Conservation (phyloP, 441 rosid species). For the Daphne laureola region DNA sequence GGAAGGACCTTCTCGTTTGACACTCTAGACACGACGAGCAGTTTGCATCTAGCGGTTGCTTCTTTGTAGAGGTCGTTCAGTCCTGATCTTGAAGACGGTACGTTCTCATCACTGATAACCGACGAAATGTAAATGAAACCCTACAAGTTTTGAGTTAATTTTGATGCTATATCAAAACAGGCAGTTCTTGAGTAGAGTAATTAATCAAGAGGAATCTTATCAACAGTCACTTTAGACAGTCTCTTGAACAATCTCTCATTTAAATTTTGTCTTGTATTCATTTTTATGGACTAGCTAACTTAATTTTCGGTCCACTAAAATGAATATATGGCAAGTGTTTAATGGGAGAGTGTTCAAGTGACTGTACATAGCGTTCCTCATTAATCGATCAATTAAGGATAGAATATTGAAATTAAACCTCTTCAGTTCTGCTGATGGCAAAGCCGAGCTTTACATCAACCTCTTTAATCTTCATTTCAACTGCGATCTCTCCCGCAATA, state of each 20-base stretch:
- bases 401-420: constrained; percentile 35
- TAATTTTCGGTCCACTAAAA: neutral
- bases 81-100: constrained; percentile 75
- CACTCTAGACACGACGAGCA: constrained; percentile 68
- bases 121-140: constrained; percentile 91
- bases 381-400: neutral
- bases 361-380: too few relatives aligned
- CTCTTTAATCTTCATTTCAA: constrained; percentile 68
- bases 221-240: too few relatives aligned
- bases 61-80: constrained; percentile 56
- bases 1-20: constrained; percentile 85
- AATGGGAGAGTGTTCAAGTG: neutral
- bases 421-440: constrained; percentile 94
- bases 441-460: constrained; percentile 83
- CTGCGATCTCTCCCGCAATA: constrained; percentile 48
- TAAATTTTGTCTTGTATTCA: too few relatives aligned
- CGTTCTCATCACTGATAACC: constrained; percentile 52
- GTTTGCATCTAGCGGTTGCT: constrained; percentile 44
- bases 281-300: too few relatives aligned
- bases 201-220: too few relatives aligned
- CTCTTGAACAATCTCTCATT: too few relatives aligned
- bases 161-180: too few relatives aligned
- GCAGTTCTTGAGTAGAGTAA: too few relatives aligned
- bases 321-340: neutral
- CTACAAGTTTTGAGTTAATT: constrained; percentile 27